Evolutionary conservation across 2,329 filamentous ascomycete genomes (phyloP).

Genomic region (Colletotrichum agaves): DNA sequence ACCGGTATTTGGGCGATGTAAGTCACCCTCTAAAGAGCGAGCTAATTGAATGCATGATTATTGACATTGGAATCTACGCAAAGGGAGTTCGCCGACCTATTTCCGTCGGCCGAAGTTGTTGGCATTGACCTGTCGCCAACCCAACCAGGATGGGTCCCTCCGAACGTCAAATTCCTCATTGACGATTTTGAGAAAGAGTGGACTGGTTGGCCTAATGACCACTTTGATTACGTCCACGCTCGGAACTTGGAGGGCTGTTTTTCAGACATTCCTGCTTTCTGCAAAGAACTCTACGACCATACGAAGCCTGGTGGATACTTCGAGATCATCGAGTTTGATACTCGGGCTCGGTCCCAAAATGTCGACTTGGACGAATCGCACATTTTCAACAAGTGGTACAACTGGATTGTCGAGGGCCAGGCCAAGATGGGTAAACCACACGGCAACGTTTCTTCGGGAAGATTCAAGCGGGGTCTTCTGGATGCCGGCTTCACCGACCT

Average conservation of each 20-base stretch:
- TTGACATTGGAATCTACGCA: neutral
- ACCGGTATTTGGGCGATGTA: constrained; percentile 58
- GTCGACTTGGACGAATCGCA: neutral
- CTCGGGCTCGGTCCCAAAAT: constrained; percentile 25
- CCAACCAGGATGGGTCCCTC: constrained; percentile 55
- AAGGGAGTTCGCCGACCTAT: constrained; percentile 60
- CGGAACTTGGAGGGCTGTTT: constrained; percentile 68
- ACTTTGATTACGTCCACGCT: constrained; percentile 71
- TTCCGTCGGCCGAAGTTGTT: constrained; percentile 55
- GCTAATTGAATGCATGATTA: neutral
- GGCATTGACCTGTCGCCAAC: constrained; percentile 64
- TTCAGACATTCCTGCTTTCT: constrained; percentile 64
- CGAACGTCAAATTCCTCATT: constrained; percentile 50
- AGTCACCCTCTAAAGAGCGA: constrained; percentile 27
- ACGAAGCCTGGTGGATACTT: constrained; percentile 54
- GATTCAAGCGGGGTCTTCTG: constrained; percentile 39
- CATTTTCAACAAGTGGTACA: constrained; percentile 41
- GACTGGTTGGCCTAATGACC: constrained; percentile 46
- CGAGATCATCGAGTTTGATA: constrained; percentile 44
- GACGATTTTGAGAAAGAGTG: constrained; percentile 53
- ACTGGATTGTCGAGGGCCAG: constrained; percentile 43
- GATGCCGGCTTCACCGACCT: constrained; percentile 41
- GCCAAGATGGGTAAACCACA: constrained; percentile 46
- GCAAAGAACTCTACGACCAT: constrained; percentile 61
- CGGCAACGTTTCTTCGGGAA: constrained; percentile 38